phyloP scores from a whole-genome alignment of 2,329 filamentous ascomycete genomes.

The Colletotrichum sp. region DNA sequence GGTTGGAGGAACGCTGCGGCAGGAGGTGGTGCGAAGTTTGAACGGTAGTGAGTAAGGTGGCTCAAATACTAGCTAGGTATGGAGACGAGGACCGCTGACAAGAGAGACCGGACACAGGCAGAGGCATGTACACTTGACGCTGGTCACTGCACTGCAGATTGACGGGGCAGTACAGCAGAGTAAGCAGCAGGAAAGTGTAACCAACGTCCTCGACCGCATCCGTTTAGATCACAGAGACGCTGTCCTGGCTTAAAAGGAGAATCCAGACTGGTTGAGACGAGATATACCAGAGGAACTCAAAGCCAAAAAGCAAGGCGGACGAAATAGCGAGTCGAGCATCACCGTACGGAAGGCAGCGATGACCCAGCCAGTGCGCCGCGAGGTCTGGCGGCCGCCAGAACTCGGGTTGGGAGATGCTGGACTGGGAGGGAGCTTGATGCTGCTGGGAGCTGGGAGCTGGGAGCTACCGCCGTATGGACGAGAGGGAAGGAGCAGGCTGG shows the following conservation, averaged over 20 bases:
- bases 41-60: not conserved
- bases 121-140: not conserved
- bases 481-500: not conserved
- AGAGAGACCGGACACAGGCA: not conserved
- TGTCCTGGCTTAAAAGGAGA: not conserved
- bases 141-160: not conserved
- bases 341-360: not conserved
- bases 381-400: not conserved
- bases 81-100: not conserved
- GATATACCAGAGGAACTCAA: not conserved
- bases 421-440: not conserved
- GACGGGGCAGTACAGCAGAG: not conserved
- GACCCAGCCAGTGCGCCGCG: not conserved
- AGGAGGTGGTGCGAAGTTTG: not conserved
- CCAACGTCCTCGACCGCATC: not conserved
- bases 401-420: not conserved
- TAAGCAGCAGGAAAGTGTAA: not conserved
- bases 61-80: not conserved
- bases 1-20: not conserved
- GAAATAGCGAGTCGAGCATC: not conserved
- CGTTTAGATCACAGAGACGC: not conserved
- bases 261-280: not conserved
- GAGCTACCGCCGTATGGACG: not conserved
- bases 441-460: not conserved
- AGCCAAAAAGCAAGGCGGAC: not conserved